Evolutionary conservation across 2,329 filamentous ascomycete genomes (phyloP), one percentile per base, ranked within the genome.

Genomic region (Periconia digitata): DNA sequence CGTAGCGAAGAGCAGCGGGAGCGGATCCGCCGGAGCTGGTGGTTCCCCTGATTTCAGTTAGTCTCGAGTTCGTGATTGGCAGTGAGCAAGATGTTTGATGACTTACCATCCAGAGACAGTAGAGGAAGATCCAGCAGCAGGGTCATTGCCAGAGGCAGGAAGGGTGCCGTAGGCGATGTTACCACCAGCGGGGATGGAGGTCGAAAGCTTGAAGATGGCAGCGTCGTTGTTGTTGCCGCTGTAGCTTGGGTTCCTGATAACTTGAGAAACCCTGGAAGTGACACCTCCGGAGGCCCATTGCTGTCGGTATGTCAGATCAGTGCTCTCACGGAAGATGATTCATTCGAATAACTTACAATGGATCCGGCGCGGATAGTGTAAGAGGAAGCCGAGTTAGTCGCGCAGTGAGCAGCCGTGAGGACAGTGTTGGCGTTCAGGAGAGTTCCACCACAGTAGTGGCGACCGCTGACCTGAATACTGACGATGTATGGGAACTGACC

Each of bases 31-130:
- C 24, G 8, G 24, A 17, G 18, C 15, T 16, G 15, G 44, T 47
- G n/a, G 40, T 15, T 21, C 47, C 47, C 47, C 47, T 47, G n/a
- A 21, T 23, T 21, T 23, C 3, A 40, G 18, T 6, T 23, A 20
- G 18, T 10, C 21, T 40, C 36, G 15, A n/a, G n/a, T 8, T 32
- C 15, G 7, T 18, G 3, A 16, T 37, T 24, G n/a, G 32, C 37
- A 37, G 16, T 21, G 38, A 40, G 8, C 23, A 23, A 15, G 7
- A n/a, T 8, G 18, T 16, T 12, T 8, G 15, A 20, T 18, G 34
- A 41, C 49, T 38, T 53, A 60, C 59, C 63, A 66, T 37, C 63
- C 63, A n/a, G 63, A 62, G 17, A 60, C 57, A 24, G 56, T 63
- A 36, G 46, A 23, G 35, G 48, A 53, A 29, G 54, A 34, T 13